Percentiles rank a stretch among this genome's conserved stretches.
phyloP scores from a whole-genome alignment of 2,329 filamentous ascomycete species.

The Monosporascus sp. region DNA sequence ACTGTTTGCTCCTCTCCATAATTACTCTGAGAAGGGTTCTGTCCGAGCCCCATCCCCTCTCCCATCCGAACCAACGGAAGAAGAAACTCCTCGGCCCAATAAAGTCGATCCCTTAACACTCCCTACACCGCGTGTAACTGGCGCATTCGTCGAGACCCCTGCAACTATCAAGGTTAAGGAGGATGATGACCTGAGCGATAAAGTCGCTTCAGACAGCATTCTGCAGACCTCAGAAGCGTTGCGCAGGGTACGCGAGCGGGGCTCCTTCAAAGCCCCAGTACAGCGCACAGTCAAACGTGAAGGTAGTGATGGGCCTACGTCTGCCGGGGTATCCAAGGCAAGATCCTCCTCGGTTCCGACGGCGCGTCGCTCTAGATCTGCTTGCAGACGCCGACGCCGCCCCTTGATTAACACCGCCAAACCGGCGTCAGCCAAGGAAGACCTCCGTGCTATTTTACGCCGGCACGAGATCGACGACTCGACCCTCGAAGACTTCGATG shows the following conservation, averaged over 20 bases:
- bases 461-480: conserved; percentile 53
- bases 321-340: conserved; percentile 6
- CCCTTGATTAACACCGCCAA: conserved; percentile 48
- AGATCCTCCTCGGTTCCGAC: conserved; percentile 23
- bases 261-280: conserved; percentile 7
- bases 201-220: conserved; percentile 2
- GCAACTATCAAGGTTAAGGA: conserved; percentile 32
- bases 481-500: conserved; percentile 53
- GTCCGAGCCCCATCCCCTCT: conserved; percentile 43
- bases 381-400: conserved; percentile 35
- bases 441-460: conserved; percentile 47
- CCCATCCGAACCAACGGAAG: conserved; percentile 27
- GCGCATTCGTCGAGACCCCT: conserved; percentile 54
- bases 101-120: conserved; percentile 41
- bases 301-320: conserved; percentile 2
- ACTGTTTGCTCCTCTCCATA: conserved; percentile 49
- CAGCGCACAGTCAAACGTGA: conserved; percentile 5
- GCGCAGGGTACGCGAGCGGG: conserved; percentile 4
- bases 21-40: conserved; percentile 51
- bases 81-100: conserved; percentile 42
- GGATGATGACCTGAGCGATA: conserved; percentile 9
- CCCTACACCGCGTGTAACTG: conserved; percentile 49
- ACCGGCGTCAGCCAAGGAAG: conserved; percentile 49
- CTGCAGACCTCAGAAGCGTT: not conserved
- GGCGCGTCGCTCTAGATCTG: conserved; percentile 31